A percentile compares a stretch with the other conserved stretches of the same genome.
Evolutionary conservation across 768 basidiomycete genomes (phyloP).

Genomic region (Trametes gibbosa): DNA sequence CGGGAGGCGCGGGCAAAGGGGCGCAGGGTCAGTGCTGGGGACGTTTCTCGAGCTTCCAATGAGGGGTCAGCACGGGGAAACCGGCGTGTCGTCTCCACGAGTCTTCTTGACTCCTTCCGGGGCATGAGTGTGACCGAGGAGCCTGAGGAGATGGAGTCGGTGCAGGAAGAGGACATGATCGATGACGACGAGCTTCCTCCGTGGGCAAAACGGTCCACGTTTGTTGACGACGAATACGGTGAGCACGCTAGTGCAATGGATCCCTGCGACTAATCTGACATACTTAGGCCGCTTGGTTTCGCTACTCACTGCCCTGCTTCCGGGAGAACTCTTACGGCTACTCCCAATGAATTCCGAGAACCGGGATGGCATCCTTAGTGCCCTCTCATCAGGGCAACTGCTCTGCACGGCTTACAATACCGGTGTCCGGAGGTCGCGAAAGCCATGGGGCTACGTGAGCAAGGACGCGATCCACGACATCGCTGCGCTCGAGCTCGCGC

Average conservation of each 20-base stretch:
- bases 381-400: slow-evolving; percentile 72
- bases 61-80: slow-evolving; percentile 22
- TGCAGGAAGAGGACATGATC: slow-evolving; percentile 48
- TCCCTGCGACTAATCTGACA: neutral
- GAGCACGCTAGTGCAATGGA: slow-evolving; percentile 20
- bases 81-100: slow-evolving; percentile 58
- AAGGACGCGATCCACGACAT: slow-evolving; percentile 79
- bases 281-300: slow-evolving; percentile 60
- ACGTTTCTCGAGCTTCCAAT: slow-evolving; percentile 30
- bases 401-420: slow-evolving; percentile 81
- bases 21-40: slow-evolving; percentile 48
- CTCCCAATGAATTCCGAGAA: slow-evolving; percentile 35
- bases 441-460: slow-evolving; percentile 88
- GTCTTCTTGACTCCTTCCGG: slow-evolving; percentile 53
- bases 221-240: slow-evolving; percentile 60
- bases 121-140: slow-evolving; percentile 49
- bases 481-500: slow-evolving; percentile 53
- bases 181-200: slow-evolving; percentile 73
- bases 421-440: slow-evolving; percentile 73
- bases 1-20: slow-evolving; percentile 39
- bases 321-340: slow-evolving; percentile 46
- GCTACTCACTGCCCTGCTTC: slow-evolving; percentile 58
- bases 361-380: slow-evolving; percentile 43
- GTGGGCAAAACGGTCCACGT: slow-evolving; percentile 69
- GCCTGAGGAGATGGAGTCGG: slow-evolving; percentile 50